Evolutionary conservation across 2,329 filamentous ascomycete genomes (phyloP).

Genomic region (Apiospora sp.): DNA sequence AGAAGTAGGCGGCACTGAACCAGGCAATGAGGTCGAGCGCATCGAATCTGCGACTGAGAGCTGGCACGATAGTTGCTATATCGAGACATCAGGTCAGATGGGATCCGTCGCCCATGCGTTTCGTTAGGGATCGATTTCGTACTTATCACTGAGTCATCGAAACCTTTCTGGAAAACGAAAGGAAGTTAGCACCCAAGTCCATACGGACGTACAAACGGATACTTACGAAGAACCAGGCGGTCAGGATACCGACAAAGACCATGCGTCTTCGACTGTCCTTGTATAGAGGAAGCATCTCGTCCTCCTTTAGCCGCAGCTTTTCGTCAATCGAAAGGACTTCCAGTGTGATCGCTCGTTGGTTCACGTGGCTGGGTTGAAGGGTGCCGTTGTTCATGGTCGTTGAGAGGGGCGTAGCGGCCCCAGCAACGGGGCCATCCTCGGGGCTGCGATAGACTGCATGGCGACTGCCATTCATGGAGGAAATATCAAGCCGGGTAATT

Average conservation of each 20-base stretch:
- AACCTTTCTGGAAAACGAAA: slow-evolving; percentile 20
- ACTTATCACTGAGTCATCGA: slow-evolving; percentile 29
- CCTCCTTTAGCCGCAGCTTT: not conserved
- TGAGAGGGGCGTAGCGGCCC: not conserved
- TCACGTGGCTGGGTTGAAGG: not conserved
- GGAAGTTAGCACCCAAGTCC: not conserved
- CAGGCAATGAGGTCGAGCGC: slow-evolving; percentile 26
- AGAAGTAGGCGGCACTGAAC: slow-evolving; percentile 28
- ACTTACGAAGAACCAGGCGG: slow-evolving; percentile 28
- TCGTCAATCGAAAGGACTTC: not conserved
- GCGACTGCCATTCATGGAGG: no score
- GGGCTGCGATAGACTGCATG: not conserved
- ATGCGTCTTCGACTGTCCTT: slow-evolving; percentile 23
- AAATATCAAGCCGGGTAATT: not conserved
- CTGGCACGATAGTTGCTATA: not conserved
- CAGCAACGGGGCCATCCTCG: not conserved
- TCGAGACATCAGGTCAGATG: not conserved
- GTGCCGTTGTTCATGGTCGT: not conserved
- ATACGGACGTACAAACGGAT: not conserved
- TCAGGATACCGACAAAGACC: slow-evolving; percentile 24
- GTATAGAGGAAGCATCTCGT: slow-evolving; percentile 9
- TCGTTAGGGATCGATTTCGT: not conserved
- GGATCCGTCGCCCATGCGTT: not conserved
- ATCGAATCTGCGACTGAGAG: slow-evolving; percentile 26
- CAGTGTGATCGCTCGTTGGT: not conserved